Conservation (phyloP, 2,329 filamentous ascomycete genomes). For the Arthroderma uncinatum region DNA sequence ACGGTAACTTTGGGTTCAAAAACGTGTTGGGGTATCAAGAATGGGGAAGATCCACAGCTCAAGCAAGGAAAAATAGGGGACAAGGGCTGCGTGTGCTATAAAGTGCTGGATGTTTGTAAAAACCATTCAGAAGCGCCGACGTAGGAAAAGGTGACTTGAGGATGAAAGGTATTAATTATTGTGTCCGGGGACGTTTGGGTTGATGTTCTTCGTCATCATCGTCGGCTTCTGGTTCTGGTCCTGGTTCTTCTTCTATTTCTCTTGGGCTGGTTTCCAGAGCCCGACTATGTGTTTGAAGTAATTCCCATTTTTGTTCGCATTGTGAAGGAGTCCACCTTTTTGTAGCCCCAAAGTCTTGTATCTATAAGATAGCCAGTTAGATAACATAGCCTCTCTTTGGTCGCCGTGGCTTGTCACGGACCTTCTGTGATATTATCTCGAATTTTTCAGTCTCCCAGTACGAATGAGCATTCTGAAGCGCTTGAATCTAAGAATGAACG, state of each 20-base stretch:
- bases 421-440: slow-evolving; percentile 30
- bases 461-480: slow-evolving; percentile 28
- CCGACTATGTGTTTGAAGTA: slow-evolving; percentile 6
- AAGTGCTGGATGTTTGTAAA: not conserved
- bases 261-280: not conserved
- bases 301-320: slow-evolving; percentile 22
- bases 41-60: not conserved
- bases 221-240: slow-evolving; percentile 5
- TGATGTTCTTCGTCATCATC: slow-evolving; percentile 9
- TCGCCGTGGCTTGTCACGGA: slow-evolving; percentile 12
- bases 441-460: slow-evolving; percentile 31
- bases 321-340: slow-evolving; percentile 27
- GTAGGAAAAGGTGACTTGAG: not conserved
- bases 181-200: not conserved
- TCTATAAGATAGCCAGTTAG: slow-evolving; percentile 12
- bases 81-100: not conserved
- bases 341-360: slow-evolving; percentile 26
- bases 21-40: slow-evolving; percentile 1
- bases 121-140: not conserved
- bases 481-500: slow-evolving; percentile 21
- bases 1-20: not conserved
- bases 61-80: not conserved
- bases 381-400: not conserved
- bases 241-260: not conserved
- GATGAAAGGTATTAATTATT: not conserved